Base-by-base conservation (phyloP, 176 grass and related monocot species). In the Zoysia pacifica region DNA sequence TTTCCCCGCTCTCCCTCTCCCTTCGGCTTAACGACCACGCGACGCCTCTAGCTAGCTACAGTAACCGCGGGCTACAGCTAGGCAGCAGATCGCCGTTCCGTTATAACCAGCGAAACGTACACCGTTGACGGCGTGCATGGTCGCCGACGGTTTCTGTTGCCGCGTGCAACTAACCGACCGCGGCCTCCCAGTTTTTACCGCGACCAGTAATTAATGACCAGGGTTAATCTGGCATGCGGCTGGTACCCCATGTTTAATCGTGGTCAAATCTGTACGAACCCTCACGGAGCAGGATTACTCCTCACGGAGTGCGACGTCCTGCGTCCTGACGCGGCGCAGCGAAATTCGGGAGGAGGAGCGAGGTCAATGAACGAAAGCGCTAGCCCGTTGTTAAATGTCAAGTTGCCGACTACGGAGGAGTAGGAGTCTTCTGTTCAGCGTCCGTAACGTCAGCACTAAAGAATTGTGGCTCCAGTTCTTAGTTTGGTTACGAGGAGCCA, bases 1-100 rank as follows among this genome's bases (percentile, higher is more conserved):
- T 28, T 28, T 28, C 28, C 28, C 28, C 28, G 28, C 66, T 74
- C 65, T 87, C 7, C 45, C 4, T 41, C 58, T 28, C 58, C 28
- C n/a, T 42, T 18, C 15, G 67, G 68, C 80, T 74, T 88, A 38
- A 83, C 69, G 38, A 2, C 52, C 51, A 88, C 69, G 68, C 80
- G 44, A 79, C 43, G 43, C 43, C 4, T 3, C 43, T 48, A 48
- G 48, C 74, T 4, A 77, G 74, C 74, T 19, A n/a, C n/a, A n/a
- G n/a, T n/a, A n/a, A n/a, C n/a, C 28, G 28, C 0, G 0, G 28
- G 28, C 28, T 28, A 28, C 28, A 28, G 28, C 28, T 28, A 0
- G 28, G 28, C 49, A 41, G 9, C 16, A 5, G 2, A 5, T 42
- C 39, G 8, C 76, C 49, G 70, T 67, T 44, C 59, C 13, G 84